Evolutionary conservation across 2,329 filamentous ascomycete genomes (phyloP).

Genomic region (Zymoseptoria ardabiliae): DNA sequence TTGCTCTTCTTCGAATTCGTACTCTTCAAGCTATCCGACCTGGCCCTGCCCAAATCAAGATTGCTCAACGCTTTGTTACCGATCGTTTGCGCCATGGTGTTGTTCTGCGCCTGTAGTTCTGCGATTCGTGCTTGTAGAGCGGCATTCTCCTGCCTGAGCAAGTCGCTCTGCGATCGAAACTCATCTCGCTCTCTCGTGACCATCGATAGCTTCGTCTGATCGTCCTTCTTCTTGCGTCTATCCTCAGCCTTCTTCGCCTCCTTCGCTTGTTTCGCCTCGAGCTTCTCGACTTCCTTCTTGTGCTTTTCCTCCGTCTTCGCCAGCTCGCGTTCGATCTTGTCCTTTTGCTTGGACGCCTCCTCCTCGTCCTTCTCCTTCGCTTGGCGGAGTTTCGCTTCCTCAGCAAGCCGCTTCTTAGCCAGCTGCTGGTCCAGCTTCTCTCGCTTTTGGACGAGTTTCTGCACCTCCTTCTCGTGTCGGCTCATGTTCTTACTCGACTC

Average conservation of each 20-base stretch:
- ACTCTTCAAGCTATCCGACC: slow-evolving; percentile 14
- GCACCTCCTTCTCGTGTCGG: slow-evolving; percentile 55
- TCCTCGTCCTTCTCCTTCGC: slow-evolving; percentile 31
- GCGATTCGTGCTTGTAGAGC: slow-evolving; percentile 46
- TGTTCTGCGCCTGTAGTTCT: slow-evolving; percentile 53
- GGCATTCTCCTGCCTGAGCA: slow-evolving; percentile 43
- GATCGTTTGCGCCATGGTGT: slow-evolving; percentile 39
- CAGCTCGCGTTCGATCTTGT: slow-evolving; percentile 58
- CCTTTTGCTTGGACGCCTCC: slow-evolving; percentile 54
- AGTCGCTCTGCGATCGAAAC: slow-evolving; percentile 37
- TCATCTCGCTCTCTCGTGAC: slow-evolving; percentile 45
- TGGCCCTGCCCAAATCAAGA: slow-evolving; percentile 10
- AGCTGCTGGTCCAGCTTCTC: slow-evolving; percentile 58
- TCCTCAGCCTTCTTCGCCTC: slow-evolving; percentile 39
- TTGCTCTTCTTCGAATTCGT: slow-evolving; percentile 1
- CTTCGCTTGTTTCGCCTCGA: slow-evolving; percentile 32
- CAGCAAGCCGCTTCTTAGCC: slow-evolving; percentile 48
- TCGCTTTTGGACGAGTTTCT: slow-evolving; percentile 54
- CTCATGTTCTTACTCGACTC: slow-evolving; percentile 11
- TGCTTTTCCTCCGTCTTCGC: slow-evolving; percentile 58
- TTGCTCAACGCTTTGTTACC: slow-evolving; percentile 20
- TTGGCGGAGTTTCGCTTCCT: slow-evolving; percentile 39
- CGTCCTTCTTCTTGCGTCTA: slow-evolving; percentile 38
- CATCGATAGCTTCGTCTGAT: slow-evolving; percentile 41
- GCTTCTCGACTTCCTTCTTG: slow-evolving; percentile 55